These are phyloP conservation scores for Lactarius vividus DNA, from an alignment of 768 basidiomycete genomes.

Conservation along the genomic window DNA sequence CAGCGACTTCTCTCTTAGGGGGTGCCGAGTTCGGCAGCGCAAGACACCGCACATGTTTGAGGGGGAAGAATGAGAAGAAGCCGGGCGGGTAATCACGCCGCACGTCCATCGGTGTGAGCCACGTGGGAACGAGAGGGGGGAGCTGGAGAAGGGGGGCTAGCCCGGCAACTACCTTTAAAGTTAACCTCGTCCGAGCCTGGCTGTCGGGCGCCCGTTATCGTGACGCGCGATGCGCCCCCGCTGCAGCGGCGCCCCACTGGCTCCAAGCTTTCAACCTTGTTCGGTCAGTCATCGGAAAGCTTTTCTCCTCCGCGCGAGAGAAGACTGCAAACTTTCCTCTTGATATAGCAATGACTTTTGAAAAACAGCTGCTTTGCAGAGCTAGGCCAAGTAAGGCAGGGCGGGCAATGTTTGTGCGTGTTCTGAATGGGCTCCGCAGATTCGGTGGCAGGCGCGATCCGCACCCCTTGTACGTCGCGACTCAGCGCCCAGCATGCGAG, in stretches of 20 bases:
- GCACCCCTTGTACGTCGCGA: neutral
- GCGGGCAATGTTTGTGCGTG: neutral
- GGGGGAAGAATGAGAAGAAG: neutral
- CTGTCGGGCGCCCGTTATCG: slow-evolving; percentile 12
- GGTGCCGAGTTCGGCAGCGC: slow-evolving; percentile 9
- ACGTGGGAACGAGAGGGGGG: slow-evolving; percentile 1
- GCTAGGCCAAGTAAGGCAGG: neutral
- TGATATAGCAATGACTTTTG: neutral
- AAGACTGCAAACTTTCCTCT: neutral
- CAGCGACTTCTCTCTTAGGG: neutral
- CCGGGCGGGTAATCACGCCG: neutral
- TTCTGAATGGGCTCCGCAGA: neutral
- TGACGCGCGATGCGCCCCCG: neutral
- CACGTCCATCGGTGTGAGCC: neutral
- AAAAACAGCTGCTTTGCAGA: neutral
- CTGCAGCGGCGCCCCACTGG: too few relatives aligned
- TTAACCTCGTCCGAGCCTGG: slow-evolving; percentile 21
- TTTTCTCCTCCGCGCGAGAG: neutral
- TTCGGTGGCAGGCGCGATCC: slow-evolving; percentile 1
- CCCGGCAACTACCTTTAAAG: slow-evolving; percentile 21
- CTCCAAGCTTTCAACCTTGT: neutral
- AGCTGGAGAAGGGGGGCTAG: neutral
- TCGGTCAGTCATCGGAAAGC: neutral
- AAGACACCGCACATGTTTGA: neutral
- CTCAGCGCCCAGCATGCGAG: neutral